These are phyloP conservation scores for Aspergillus pseudoglaucus DNA, from an alignment of 2,329 filamentous ascomycete species.

Conservation along the genomic window DNA sequence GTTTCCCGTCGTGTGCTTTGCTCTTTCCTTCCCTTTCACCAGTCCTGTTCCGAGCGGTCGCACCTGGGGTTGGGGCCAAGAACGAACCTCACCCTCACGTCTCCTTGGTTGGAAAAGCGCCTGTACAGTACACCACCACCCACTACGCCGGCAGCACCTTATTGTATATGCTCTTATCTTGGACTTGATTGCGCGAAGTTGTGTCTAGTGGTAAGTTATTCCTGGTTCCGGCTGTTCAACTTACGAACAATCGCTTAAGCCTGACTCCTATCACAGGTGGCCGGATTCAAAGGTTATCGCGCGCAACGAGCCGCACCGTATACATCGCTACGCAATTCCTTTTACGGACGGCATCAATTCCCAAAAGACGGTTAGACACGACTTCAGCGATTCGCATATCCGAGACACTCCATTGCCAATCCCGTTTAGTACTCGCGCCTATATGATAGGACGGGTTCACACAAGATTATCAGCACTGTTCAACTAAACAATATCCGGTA, in stretches of 20 bases:
- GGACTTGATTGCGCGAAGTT: conserved; percentile 8
- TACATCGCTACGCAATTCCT: background rate
- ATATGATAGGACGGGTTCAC: conserved; percentile 9
- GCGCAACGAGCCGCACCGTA: background rate
- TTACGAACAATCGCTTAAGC: background rate
- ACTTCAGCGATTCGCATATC: background rate
- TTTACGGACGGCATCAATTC: background rate
- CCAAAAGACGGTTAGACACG: background rate
- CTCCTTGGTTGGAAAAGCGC: conserved; percentile 22
- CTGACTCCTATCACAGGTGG: background rate
- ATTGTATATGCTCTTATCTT: conserved; percentile 9
- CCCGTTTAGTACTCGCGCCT: conserved; percentile 4
- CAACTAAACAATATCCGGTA: conserved; percentile 10
- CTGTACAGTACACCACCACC: conserved; percentile 5
- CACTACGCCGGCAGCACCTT: background rate
- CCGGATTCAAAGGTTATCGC: background rate
- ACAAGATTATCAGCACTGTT: conserved; percentile 5
- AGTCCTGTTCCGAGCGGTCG: conserved; percentile 22
- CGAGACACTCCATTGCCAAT: background rate
- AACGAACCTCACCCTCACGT: conserved; percentile 22
- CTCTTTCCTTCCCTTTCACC: conserved; percentile 17
- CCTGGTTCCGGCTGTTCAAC: background rate
- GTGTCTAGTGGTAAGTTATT: conserved; percentile 11
- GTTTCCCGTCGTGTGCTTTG: conserved; percentile 21
- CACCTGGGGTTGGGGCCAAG: conserved; percentile 22